Base-by-base conservation (phyloP, 495 filamentous ascomycete species). In the Elasticomyces elasticus region DNA sequence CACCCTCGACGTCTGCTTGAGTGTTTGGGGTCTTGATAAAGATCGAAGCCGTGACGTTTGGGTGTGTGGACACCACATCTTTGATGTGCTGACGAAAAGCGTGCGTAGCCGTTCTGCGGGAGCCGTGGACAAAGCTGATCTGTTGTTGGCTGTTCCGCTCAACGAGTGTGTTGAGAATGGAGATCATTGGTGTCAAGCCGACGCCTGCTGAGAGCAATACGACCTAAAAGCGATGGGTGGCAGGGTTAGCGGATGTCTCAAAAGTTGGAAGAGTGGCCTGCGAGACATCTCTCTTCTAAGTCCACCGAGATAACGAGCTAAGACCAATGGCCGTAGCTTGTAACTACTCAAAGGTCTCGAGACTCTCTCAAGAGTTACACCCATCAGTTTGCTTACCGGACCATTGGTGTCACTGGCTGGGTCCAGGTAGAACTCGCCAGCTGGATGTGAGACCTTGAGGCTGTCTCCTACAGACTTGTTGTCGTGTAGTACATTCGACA, bases 181-280 rank as follows among this genome's bases (percentile, higher is more conserved):
- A 76, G 19, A 82, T 72, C 69, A 87, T 72, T 0, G 81, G 79
- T 4, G 85, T 84, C 30, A 85, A 66, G 33, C 85, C 85, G 4
- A 86, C 81, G 13, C 85, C 85, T 13, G 81, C 84, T 2, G 80
- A 80, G 59, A 89, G 73, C 51, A 87, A 71, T 1, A 83, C 84
- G n/a, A n/a, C n/a, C n/a, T n/a, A n/a, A n/a, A n/a, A n/a, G n/a
- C n/a, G n/a, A n/a, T n/a, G n/a, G n/a, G n/a, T n/a, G n/a, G n/a
- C n/a, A n/a, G n/a, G n/a, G n/a, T n/a, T n/a, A n/a, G n/a, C n/a
- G n/a, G n/a, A n/a, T n/a, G n/a, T n/a, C n/a, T n/a, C n/a, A n/a
- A n/a, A n/a, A n/a, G n/a, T n/a, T n/a, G n/a, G n/a, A n/a, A n/a
- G n/a, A n/a, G n/a, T n/a, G n/a, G n/a, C n/a, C n/a, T n/a, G n/a